Evolutionary conservation across 768 basidiomycete genomes (phyloP), one percentile per base, ranked within the genome.

Genomic region (Tulasnella sp.): DNA sequence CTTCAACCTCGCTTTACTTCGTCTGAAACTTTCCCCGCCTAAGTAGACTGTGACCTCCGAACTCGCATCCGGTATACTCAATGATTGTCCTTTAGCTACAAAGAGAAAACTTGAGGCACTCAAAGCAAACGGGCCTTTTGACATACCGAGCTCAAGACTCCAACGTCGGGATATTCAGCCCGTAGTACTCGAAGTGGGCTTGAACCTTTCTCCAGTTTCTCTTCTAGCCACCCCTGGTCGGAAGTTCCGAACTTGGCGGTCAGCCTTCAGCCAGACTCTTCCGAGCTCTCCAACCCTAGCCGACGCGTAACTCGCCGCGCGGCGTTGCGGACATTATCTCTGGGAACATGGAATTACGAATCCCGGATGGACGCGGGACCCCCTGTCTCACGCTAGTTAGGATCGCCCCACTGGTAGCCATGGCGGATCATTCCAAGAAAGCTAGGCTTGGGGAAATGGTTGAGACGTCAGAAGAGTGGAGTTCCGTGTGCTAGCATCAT

Each of bases 71-170:
- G 16, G 46, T 46, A 14, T 46, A 46, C 46, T 46, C 18, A 14
- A 46, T 18, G 46, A 46, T 46, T 1, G 46, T 16, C 90, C 1
- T 89, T 94, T 37, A 46, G 16, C 46, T 14, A 16, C 46, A 46
- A 18, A 4, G 18, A 14, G 18, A 46, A 46, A 16, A 20, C 16
- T 16, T 37, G 46, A 46, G 12, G 46, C 18, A 16, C 46, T 18
- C 46, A 46, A 46, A 46, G 12, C 18, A 46, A 18, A 16, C 8
- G 18, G 18, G 14, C 14, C 44, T 44, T 42, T 16, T 3, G 44
- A 44, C 44, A 18, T 46, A 20, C 46, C 12, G 16, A 18, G 46
- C 46, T 46, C 46, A 14, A 18, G 46, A 46, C 24, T 22, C 24
- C 54, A 11, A 22, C 2, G 11, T 54, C 54, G 8, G 54, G 24